These are phyloP conservation scores for Hygrophila difformis DNA, from an alignment of 257 asterid genomes.

Conservation along the genomic window DNA sequence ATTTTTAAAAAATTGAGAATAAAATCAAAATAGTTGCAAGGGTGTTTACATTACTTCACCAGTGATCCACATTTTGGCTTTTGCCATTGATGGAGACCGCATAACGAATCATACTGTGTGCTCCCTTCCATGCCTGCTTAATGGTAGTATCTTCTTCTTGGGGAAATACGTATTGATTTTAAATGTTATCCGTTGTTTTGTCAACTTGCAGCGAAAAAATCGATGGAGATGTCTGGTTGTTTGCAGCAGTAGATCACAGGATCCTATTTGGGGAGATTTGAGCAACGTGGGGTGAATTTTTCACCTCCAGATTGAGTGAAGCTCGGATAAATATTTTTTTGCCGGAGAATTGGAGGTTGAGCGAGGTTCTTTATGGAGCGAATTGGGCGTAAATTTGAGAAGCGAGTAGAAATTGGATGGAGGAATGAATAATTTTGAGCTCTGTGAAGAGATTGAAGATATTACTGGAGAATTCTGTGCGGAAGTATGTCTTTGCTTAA, in stretches of 20 bases:
- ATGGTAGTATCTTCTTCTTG: too few species aligned
- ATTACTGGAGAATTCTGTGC: conserved; percentile 12
- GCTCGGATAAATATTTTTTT: background rate
- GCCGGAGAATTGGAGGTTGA: conserved; percentile 14
- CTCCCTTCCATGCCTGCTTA: too few species aligned
- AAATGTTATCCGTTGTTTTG: conserved; percentile 18
- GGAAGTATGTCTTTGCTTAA: conserved; percentile 1
- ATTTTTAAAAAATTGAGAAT: too few species aligned
- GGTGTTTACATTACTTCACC: conserved; percentile 23
- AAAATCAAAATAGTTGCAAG: conserved; percentile 10
- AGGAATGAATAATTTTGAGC: conserved; percentile 20
- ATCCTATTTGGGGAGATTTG: conserved; percentile 18
- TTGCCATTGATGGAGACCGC: conserved; percentile 23
- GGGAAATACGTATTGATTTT: background rate
- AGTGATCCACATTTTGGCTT: conserved; percentile 14
- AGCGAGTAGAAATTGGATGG: conserved; percentile 13
- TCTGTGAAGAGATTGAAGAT: conserved; percentile 23
- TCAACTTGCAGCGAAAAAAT: conserved; percentile 11
- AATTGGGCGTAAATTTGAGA: conserved; percentile 8
- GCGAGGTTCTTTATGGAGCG: conserved; percentile 14
- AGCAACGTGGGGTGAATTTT: conserved; percentile 17
- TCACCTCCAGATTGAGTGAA: conserved; percentile 8
- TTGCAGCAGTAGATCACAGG: conserved; percentile 24
- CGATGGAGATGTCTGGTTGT: conserved; percentile 21
- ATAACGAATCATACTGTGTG: too few species aligned